Conservation (phyloP, 2,329 filamentous ascomycete species). For the Bipolaris zeicola region DNA sequence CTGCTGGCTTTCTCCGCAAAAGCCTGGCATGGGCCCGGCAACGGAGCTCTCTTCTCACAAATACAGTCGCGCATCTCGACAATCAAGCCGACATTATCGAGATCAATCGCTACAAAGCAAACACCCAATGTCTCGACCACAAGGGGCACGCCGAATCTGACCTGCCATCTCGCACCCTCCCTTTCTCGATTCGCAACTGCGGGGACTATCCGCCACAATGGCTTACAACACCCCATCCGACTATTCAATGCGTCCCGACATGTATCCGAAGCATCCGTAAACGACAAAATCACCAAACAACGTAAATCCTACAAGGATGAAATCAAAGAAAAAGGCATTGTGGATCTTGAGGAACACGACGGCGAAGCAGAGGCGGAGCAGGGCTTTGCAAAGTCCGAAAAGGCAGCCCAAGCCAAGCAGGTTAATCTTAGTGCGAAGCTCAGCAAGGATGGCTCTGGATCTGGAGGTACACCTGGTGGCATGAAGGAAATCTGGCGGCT, state of each 20-base stretch:
- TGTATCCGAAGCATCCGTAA: slow-evolving; percentile 33
- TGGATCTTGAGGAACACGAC: slow-evolving; percentile 48
- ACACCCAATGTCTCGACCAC: background rate
- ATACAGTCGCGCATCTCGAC: slow-evolving; percentile 36
- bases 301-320: slow-evolving; percentile 48
- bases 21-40: slow-evolving; percentile 44
- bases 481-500: slow-evolving; percentile 79
- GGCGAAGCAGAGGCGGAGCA: slow-evolving; percentile 62
- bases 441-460: slow-evolving; percentile 73
- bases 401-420: slow-evolving; percentile 82
- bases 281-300: slow-evolving; percentile 19
- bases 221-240: slow-evolving; percentile 30
- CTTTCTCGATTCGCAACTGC: slow-evolving; percentile 21
- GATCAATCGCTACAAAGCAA: slow-evolving; percentile 24
- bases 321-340: slow-evolving; percentile 44
- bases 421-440: slow-evolving; percentile 87
- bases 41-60: slow-evolving; percentile 42
- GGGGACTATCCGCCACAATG: slow-evolving; percentile 35
- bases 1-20: slow-evolving; percentile 37
- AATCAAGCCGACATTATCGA: slow-evolving; percentile 21
- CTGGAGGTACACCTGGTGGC: slow-evolving; percentile 59
- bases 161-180: slow-evolving; percentile 19
- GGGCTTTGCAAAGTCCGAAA: slow-evolving; percentile 76
- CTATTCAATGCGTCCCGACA: slow-evolving; percentile 37
- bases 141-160: slow-evolving; percentile 7